Conservation (phyloP, 2,329 filamentous ascomycete species). For the Colletotrichum sp. region DNA sequence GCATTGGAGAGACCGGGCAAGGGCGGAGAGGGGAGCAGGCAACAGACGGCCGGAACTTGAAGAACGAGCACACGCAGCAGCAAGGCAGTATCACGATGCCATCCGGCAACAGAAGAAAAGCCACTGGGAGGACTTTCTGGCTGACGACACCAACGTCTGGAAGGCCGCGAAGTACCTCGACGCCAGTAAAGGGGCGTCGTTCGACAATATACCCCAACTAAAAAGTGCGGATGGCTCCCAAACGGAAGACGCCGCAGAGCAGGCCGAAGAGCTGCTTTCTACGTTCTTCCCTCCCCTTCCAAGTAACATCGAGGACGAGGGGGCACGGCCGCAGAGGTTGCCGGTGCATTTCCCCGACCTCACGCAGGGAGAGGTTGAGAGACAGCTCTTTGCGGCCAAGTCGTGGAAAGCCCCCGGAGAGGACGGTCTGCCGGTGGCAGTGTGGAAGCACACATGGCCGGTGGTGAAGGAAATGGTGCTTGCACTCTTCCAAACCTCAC, state of each 20-base stretch:
- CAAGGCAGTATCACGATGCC: no score
- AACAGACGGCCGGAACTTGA: no score
- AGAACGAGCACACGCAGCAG: no score
- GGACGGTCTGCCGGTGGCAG: conserved; percentile 22
- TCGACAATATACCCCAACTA: neutral
- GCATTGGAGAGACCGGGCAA: no score
- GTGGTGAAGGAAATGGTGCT: neutral
- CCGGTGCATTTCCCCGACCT: neutral
- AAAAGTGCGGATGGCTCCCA: neutral
- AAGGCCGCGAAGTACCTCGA: no score
- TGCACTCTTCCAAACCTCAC: neutral
- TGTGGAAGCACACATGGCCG: conserved; percentile 14
- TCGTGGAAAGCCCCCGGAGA: conserved; percentile 27
- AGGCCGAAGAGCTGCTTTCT: neutral
- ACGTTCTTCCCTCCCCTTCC: neutral
- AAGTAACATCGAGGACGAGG: neutral
- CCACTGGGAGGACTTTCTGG: no score
- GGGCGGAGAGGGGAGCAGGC: no score
- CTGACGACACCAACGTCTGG: no score
- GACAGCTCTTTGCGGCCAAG: conserved; percentile 23
- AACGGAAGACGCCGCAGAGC: neutral
- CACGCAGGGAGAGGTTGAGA: conserved; percentile 25
- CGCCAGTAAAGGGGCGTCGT: no score
- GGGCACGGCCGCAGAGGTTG: neutral
- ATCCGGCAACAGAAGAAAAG: no score